A percentile compares a stretch with the other conserved stretches of the same genome.
phyloP scores from a whole-genome alignment of 2,329 filamentous ascomycete species.

The Diaporthe eres region DNA sequence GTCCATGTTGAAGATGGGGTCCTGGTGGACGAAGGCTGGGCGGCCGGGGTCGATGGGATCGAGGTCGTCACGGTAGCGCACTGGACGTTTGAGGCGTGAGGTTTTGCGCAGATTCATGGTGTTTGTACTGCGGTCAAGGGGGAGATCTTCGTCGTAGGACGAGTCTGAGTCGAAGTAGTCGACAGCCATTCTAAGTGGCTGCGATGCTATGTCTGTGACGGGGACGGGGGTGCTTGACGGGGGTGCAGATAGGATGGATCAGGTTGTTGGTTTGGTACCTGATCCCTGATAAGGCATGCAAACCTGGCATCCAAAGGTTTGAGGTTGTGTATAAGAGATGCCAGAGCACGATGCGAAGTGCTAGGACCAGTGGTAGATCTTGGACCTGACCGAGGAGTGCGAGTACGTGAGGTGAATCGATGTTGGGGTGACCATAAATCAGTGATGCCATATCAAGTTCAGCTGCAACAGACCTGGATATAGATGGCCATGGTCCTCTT shows the following conservation, averaged over 20 bases:
- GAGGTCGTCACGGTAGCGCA: conserved; percentile 46
- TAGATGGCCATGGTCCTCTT: too few relatives aligned
- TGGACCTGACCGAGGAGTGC: neutral
- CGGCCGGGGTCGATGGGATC: conserved; percentile 34
- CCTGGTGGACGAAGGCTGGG: conserved; percentile 44
- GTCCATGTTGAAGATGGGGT: conserved; percentile 46
- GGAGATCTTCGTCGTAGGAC: neutral
- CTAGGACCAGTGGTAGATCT: neutral
- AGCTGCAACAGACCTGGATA: neutral
- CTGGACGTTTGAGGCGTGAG: neutral
- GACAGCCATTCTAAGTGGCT: neutral
- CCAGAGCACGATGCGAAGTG: neutral
- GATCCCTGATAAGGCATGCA: neutral
- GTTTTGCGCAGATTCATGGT: neutral
- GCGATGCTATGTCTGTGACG: neutral
- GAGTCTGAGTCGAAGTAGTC: neutral
- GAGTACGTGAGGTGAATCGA: neutral
- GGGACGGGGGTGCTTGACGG: neutral
- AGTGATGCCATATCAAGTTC: neutral
- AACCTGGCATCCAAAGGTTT: neutral
- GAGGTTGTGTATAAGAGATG: neutral
- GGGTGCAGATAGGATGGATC: neutral
- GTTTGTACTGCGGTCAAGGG: neutral
- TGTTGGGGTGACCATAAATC: neutral
- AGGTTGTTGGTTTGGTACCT: neutral